Conservation (phyloP, 495 filamentous ascomycete genomes). For the Parmelia sp. region DNA sequence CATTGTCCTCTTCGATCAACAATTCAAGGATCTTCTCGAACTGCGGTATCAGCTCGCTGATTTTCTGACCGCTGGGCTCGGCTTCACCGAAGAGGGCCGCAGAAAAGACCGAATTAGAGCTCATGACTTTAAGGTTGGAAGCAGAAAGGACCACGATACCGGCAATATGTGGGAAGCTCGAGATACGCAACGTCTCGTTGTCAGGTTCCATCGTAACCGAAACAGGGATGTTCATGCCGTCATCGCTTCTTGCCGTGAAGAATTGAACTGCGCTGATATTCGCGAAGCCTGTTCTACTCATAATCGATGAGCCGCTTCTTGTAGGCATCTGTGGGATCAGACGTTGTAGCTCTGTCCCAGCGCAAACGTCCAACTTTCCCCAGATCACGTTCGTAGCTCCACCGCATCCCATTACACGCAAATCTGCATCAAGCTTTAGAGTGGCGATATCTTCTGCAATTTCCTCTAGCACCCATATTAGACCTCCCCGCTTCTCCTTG, state of each 20-base stretch:
- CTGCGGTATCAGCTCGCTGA: slow-evolving; percentile 74
- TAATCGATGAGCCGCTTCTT: slow-evolving; percentile 53
- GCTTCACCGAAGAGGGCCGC: slow-evolving; percentile 84
- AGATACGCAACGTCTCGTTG: slow-evolving; percentile 65
- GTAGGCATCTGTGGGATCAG: slow-evolving; percentile 76
- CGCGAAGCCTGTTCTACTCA: slow-evolving; percentile 64
- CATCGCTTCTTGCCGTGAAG: slow-evolving; percentile 72
- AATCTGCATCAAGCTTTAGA: slow-evolving; percentile 65
- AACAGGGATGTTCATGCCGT: slow-evolving; percentile 70
- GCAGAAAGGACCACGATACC: slow-evolving; percentile 89
- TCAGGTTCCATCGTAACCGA: slow-evolving; percentile 64
- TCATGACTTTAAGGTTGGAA: slow-evolving; percentile 68
- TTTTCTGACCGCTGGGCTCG: slow-evolving; percentile 69
- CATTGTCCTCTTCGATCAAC: slow-evolving; percentile 77
- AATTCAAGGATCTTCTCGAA: slow-evolving; percentile 78
- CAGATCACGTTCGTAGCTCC: slow-evolving; percentile 73
- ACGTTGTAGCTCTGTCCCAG: slow-evolving; percentile 63
- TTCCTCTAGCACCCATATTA: slow-evolving; percentile 98
- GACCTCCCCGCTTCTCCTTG: slow-evolving; percentile 86
- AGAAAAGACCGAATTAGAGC: slow-evolving; percentile 91
- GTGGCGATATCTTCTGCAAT: slow-evolving; percentile 88
- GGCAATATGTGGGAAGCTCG: slow-evolving; percentile 93
- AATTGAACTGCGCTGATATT: slow-evolving; percentile 62
- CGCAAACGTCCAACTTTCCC: slow-evolving; percentile 59
- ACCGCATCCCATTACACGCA: slow-evolving; percentile 56